Base-by-base conservation (phyloP, 805 yeast species). In the Komagataella mondaviorum region DNA sequence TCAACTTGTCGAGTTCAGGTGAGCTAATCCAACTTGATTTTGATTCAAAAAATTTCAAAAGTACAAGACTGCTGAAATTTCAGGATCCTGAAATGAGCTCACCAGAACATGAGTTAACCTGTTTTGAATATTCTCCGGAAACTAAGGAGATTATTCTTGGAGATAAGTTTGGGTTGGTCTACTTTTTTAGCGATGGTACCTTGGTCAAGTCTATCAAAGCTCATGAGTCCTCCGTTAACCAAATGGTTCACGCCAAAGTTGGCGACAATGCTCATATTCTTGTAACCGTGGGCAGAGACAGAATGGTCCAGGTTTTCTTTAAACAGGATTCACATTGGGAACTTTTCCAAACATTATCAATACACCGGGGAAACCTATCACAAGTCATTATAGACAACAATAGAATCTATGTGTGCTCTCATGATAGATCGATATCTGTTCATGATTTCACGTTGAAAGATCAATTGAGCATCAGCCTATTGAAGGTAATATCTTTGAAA, bases 371-470 rank as follows among this genome's bases (percentile, higher is more conserved):
- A 0, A 80, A 76, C 57, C 60, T 81, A 10, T 50, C 71, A 7
- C 69, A 70, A 30, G 57, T 78, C 1, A 52, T 61, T 2, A 66
- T 63, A 47, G 48, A 56, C 30, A 63, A 65, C 14, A 55, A 59
- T 4, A 59, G 63, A 51, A 58, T 82, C 3, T 71, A 70, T 51
- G 80, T 78, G 1, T 73, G 82, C 48, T 81, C 88, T 0, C 70
- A 81, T 1, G 88, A 83, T 61, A 64, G 88, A 54, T 76, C 83
- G 0, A 60, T 83, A 0, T 73, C 85, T 0, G 61, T 81, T 4
- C 85, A 81, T 61, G 67, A 63, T 48, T 58, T 73, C 23, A 44
- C 20, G 20, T 57, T 62, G 14, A 36, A 36, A 1, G 53, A 52
- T 14, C 23, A 51, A 39, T 49, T 58, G 10, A 51, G 51, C 20